These are phyloP conservation scores for Geranium incanum DNA, from an alignment of 441 rosid genomes.

Conservation along the genomic window DNA sequence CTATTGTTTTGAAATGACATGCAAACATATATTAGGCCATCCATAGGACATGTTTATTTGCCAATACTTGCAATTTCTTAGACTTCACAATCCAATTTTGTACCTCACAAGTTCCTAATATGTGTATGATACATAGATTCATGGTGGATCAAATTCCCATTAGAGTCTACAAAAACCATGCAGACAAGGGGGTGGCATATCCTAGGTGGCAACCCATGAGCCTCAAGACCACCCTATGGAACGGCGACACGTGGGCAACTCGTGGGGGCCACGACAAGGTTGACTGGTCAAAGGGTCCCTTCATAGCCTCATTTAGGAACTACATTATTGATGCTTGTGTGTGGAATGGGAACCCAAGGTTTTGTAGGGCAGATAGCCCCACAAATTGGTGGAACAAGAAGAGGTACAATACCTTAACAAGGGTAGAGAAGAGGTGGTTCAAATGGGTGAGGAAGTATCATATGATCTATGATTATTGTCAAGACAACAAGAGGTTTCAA, in stretches of 20 bases:
- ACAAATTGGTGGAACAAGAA: slow-evolving; percentile 66
- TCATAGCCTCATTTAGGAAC: slow-evolving; percentile 54
- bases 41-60: too few relatives aligned
- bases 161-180: slow-evolving; percentile 63
- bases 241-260: slow-evolving; percentile 85
- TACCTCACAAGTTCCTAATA: too few relatives aligned
- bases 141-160: slow-evolving; percentile 68
- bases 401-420: slow-evolving; percentile 36
- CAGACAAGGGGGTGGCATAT: slow-evolving; percentile 60
- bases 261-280: slow-evolving; percentile 66
- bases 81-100: too few relatives aligned
- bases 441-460: slow-evolving; percentile 75
- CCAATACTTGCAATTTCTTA: too few relatives aligned
- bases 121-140: slow-evolving; percentile 33
- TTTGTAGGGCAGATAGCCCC: slow-evolving; percentile 46
- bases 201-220: slow-evolving; percentile 74
- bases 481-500: slow-evolving; percentile 56
- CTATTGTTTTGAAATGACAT: too few relatives aligned
- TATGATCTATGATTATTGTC: slow-evolving; percentile 71
- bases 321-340: slow-evolving; percentile 62
- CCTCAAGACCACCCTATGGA: slow-evolving; percentile 58
- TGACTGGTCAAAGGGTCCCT: slow-evolving; percentile 71
- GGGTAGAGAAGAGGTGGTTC: slow-evolving; percentile 59
- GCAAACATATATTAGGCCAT: too few relatives aligned
- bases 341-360: slow-evolving; percentile 51